phyloP scores from a whole-genome alignment of 179 eudicot species.

The Vitellaria paradoxa region DNA sequence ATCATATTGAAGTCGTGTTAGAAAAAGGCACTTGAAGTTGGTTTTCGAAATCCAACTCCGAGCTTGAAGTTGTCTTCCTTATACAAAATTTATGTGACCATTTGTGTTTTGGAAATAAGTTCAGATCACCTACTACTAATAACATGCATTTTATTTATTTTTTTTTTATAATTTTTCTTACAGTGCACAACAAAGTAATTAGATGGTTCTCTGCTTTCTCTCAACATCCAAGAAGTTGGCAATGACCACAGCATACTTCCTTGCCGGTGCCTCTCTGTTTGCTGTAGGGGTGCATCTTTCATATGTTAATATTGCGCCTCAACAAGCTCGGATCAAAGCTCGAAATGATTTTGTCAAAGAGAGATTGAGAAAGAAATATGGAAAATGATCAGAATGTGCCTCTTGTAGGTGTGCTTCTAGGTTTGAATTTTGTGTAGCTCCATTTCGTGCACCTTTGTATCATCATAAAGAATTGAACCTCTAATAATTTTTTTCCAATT shows the following conservation, averaged over 20 bases:
- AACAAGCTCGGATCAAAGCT: conserved; percentile 82
- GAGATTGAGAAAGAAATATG: conserved; percentile 51
- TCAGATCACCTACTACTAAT: too few relatives aligned
- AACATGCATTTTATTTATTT: too few relatives aligned
- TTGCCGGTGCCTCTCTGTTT: conserved; percentile 55
- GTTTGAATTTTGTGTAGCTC: not conserved
- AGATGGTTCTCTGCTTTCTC: conserved; percentile 70
- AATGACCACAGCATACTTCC: conserved; percentile 48
- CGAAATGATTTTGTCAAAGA: conserved; percentile 67
- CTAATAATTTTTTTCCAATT: too few relatives aligned
- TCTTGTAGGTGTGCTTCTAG: not conserved
- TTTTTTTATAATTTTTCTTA: not conserved
- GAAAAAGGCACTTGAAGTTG: too few relatives aligned
- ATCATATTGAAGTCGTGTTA: too few relatives aligned
- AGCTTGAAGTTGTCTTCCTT: too few relatives aligned
- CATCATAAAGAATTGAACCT: too few relatives aligned
- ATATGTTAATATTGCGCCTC: conserved; percentile 73
- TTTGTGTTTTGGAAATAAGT: too few relatives aligned
- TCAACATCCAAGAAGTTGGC: conserved; percentile 69
- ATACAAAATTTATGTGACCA: too few relatives aligned
- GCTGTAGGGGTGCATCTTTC: conserved; percentile 61
- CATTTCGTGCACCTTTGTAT: too few relatives aligned
- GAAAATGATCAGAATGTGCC: conserved; percentile 21
- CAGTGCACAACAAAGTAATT: not conserved
- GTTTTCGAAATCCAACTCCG: too few relatives aligned